Base-by-base conservation (phyloP, 306 rosid species). In the Mimosa bimucronata region DNA sequence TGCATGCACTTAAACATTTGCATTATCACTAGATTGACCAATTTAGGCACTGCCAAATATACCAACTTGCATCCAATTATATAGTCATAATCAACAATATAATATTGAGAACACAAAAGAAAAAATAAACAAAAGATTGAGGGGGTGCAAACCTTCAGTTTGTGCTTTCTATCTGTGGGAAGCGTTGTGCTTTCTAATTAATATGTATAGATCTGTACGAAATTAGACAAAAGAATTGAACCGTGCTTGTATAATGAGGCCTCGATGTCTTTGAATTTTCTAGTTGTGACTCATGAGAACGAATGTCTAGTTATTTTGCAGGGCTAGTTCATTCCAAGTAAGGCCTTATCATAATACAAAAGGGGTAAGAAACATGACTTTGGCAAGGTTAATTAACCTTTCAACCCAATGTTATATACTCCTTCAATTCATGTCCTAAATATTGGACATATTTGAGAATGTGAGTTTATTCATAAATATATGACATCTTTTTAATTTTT, bases 1-100 rank as follows among this genome's bases (percentile, higher is more conserved):
- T 83, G 76, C 86, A 83, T 83, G 86, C 77, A 83, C 86, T 73
- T 66, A 30, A 66, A 42, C 46, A 52, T 65, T 3, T 52, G n/a
- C 41, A 77, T 82, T 26, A 77, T 82, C 64, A 41, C 82, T 23
- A 31, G 37, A 40, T 73, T 78, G 76, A 78, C 71, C 28, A 9
- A 44, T 45, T 18, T 18, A 41, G 6, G 28, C 10, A 40, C 28
- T 23, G 58, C 41, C 66, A 25, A 42, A 73, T 4, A 55, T 73
- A 66, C 57, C 82, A 78, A 78, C 76, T 78, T 66, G 82, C 71
- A 55, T 38, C 21, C 38, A 31, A 72, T 77, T 52, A 65, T 70
- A 61, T 60, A 45, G 57, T 57, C 72, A 48, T 45, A 45, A 45
- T n/a, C 45, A 48, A n/a, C 61, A 53, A n/a, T 7, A 53, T 7